Conservation (phyloP, 805 yeast genomes). For the Candida piceae region DNA sequence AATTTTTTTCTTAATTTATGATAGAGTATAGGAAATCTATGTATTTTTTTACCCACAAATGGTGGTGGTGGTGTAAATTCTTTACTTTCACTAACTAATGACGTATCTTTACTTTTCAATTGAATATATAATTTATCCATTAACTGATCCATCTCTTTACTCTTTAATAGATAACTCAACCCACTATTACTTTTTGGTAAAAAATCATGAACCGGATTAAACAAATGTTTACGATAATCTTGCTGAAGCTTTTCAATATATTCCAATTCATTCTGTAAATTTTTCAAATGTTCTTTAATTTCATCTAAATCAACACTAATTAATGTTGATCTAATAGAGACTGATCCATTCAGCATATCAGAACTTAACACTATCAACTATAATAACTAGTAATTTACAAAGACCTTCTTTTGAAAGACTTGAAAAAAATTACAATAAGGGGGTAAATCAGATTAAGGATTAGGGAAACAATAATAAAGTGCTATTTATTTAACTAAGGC, state of each 20-base stretch:
- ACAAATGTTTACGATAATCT: no score
- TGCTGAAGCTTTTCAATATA: not conserved
- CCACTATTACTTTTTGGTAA: not conserved
- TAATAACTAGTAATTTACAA: no score
- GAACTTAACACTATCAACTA: no score
- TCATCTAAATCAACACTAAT: slow-evolving; percentile 10
- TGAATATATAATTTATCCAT: not conserved
- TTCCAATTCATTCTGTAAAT: slow-evolving; percentile 10
- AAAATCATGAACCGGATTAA: not conserved
- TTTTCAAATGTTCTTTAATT: slow-evolving; percentile 8
- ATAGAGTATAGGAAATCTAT: slow-evolving; percentile 13
- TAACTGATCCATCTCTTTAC: no score
- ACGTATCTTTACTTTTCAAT: not conserved
- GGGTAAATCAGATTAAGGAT: no score
- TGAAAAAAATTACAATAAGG: no score
- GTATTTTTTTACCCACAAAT: no score
- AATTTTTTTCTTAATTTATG: slow-evolving; percentile 14
- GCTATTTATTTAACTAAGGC: no score
- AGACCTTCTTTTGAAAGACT: no score
- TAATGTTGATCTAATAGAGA: slow-evolving; percentile 11
- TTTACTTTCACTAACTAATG: not conserved
- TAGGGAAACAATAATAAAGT: no score
- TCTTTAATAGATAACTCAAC: no score
- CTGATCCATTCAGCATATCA: slow-evolving; percentile 13
- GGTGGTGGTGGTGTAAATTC: not conserved